Conservation (phyloP, 2,329 filamentous ascomycete species). For the Fusarium longipes region DNA sequence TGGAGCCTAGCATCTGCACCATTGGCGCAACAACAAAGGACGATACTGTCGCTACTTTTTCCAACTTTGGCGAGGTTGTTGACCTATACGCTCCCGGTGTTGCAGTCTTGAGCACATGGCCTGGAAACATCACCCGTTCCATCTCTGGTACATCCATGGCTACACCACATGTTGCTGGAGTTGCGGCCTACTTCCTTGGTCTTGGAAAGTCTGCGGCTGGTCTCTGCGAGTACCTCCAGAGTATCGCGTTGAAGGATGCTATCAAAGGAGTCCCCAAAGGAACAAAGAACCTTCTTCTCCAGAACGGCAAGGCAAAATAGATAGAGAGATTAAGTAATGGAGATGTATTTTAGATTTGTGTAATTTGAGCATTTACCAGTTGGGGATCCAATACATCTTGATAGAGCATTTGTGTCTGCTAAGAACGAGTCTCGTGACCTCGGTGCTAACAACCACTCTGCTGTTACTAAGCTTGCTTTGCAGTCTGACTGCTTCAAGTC, state of each 20-base stretch:
- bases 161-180: not conserved
- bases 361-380: not conserved
- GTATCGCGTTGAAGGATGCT: not conserved
- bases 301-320: not conserved
- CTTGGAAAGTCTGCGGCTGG: not conserved
- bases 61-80: slow-evolving; percentile 7
- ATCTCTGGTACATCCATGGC: slow-evolving; percentile 4
- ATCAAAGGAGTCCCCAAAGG: not conserved
- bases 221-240: slow-evolving; percentile 7
- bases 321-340: too few relatives aligned
- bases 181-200: slow-evolving; percentile 12
- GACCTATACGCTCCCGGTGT: slow-evolving; percentile 8
- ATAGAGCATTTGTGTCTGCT: not conserved
- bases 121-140: rapidly evolving
- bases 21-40: slow-evolving; percentile 1
- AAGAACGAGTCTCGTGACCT: not conserved
- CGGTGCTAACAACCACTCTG: not conserved
- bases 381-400: not conserved
- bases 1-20: slow-evolving; percentile 3
- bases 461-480: too few relatives aligned
- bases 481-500: too few relatives aligned
- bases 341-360: too few relatives aligned
- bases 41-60: not conserved
- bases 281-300: slow-evolving; percentile 3
- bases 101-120: not conserved